Percentiles rank a stretch among this genome's conserved stretches.
Evolutionary conservation across 495 filamentous ascomycete species (phyloP).

Genomic region (Cercophora sp.): DNA sequence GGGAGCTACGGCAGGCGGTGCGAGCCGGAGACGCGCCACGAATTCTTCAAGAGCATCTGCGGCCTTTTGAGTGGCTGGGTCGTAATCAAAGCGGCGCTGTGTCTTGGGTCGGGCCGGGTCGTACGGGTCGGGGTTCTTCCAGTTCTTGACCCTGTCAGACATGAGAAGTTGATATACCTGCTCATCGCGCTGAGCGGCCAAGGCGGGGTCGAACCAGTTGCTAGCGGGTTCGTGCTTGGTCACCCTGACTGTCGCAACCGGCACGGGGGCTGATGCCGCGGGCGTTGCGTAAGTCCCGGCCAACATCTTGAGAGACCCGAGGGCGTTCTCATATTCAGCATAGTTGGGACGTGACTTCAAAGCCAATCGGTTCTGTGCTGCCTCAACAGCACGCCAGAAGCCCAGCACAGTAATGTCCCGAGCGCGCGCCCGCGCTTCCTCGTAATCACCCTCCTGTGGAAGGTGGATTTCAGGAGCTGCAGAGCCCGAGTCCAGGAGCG

Average conservation of each 20-base stretch:
- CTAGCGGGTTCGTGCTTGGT: too few species aligned
- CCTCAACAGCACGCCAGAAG: too few species aligned
- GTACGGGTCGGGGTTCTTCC: slow-evolving; percentile 26
- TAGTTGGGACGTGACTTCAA: too few species aligned
- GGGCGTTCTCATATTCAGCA: too few species aligned
- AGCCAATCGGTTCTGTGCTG: too few species aligned
- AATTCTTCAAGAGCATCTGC: slow-evolving; percentile 28
- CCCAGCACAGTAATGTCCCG: too few species aligned
- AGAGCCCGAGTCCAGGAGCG: slow-evolving; percentile 8
- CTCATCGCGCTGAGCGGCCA: slow-evolving; percentile 19
- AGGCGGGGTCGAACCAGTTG: not conserved
- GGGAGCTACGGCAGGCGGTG: slow-evolving; percentile 2
- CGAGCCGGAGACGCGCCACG: slow-evolving; percentile 14
- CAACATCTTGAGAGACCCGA: too few species aligned
- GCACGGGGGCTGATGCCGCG: too few species aligned
- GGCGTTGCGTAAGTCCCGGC: too few species aligned
- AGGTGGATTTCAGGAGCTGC: slow-evolving; percentile 14
- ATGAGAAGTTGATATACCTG: slow-evolving; percentile 27
- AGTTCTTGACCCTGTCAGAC: slow-evolving; percentile 35
- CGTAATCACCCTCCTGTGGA: slow-evolving; percentile 17
- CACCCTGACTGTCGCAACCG: too few species aligned
- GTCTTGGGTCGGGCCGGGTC: slow-evolving; percentile 25
- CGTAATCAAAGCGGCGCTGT: slow-evolving; percentile 29
- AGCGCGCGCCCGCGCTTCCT: slow-evolving; percentile 31
- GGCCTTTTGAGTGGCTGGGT: slow-evolving; percentile 30